Evolutionary conservation across 768 basidiomycete genomes (phyloP).

Genomic region (Lactarius pseudohatsudake): DNA sequence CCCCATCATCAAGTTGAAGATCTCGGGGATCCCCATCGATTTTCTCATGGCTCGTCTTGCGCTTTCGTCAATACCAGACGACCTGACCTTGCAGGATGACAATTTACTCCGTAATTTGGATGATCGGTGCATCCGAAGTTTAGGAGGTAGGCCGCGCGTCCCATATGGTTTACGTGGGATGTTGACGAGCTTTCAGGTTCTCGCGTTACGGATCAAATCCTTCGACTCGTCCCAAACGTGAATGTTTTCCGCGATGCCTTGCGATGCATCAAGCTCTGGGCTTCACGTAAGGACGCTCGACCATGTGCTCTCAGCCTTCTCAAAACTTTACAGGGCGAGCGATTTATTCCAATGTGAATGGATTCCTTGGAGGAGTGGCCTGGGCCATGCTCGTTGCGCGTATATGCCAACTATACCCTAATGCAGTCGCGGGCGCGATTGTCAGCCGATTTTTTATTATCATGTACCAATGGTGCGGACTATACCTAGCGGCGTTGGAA

Average conservation of each 20-base stretch:
- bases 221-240: slow-evolving; percentile 92
- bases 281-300: slow-evolving; percentile 65
- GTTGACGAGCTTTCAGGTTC: slow-evolving; percentile 57
- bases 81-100: slow-evolving; percentile 87
- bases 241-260: slow-evolving; percentile 92
- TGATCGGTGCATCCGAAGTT: slow-evolving; percentile 91
- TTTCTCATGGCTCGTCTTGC: slow-evolving; percentile 90
- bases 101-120: slow-evolving; percentile 90
- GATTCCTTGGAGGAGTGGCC: slow-evolving; percentile 96
- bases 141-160: slow-evolving; percentile 62
- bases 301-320: background rate
- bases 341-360: slow-evolving; percentile 97
- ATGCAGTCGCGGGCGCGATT: slow-evolving; percentile 89
- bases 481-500: background rate
- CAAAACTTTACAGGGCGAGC: slow-evolving; percentile 65
- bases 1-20: slow-evolving; percentile 89
- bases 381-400: slow-evolving; percentile 99
- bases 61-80: slow-evolving; percentile 86
- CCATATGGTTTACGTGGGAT: background rate
- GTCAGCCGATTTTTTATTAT: slow-evolving; percentile 98
- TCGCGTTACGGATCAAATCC: slow-evolving; percentile 92
- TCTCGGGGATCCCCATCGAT: slow-evolving; percentile 91
- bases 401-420: slow-evolving; percentile 98
- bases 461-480: slow-evolving; percentile 88
- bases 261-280: slow-evolving; percentile 97